Base-by-base conservation (phyloP, 805 yeast genomes). In the Monosporozyma servazzii region DNA sequence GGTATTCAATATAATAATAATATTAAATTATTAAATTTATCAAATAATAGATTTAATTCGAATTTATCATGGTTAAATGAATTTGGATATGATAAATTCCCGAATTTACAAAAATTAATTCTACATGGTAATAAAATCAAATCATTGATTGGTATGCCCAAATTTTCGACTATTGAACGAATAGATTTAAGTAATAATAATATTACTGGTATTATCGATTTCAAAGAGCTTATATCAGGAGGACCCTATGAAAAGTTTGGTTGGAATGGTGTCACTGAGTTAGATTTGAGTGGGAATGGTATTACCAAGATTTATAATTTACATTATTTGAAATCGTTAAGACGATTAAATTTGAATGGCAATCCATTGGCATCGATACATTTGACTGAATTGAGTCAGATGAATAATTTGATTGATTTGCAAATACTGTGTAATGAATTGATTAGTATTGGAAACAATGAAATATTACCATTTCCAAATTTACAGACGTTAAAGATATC, bases 261-360 rank as follows among this genome's bases (percentile, higher is more conserved):
- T 29, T 59, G 66, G 67, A 17, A 49, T 23, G 47, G 54, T 10
- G 43, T 65, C 8, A 54, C 58, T 33, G 58, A 55, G 20, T 54
- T 65, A n/a, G 55, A 64, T 48, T 53, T 65, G 17, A 48, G 59
- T 33, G 50, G 52, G 46, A 65, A 65, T 48, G 43, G 50, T 10
- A 61, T 65, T 20, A 59, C 58, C 2, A 46, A 48, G 10, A 27
- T 65, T 13, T 51, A 51, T n/a, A 62, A 64, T 54, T 45, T 64
- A n/a, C 48, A 51, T 20, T 15, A 45, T 6, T 54, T 65, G 40
- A 51, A 45, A 18, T 53, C 48, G 11, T 51, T 65, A 31, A 51
- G 53, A 15, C 53, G 55, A 6, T 52, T 65, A 36, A 56, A 45
- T 20, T 37, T 65, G 15, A 59, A 64, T 36, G 59, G 58, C 36